phyloP scores from a whole-genome alignment of 192 early-diverging fungal species.

The Phlyctochytrium arcticum region DNA sequence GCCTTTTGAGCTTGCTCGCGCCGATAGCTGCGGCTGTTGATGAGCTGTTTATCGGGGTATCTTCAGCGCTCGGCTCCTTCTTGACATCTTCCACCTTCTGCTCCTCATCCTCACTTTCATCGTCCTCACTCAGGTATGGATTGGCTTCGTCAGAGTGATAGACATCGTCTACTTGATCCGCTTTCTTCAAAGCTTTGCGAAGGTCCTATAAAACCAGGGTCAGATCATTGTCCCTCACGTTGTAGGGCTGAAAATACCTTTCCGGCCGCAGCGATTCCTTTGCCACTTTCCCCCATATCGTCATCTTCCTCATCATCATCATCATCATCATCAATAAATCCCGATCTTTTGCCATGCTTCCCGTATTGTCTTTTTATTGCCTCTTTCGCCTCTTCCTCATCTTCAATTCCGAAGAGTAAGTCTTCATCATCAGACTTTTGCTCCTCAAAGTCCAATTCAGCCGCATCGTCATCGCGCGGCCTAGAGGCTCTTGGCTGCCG shows the following conservation, averaged over 20 bases:
- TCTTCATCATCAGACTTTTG: conserved; percentile 48
- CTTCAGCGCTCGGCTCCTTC: conserved; percentile 2
- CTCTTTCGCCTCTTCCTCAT: conserved; percentile 49
- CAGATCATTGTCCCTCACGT: not conserved
- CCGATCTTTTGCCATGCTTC: conserved; percentile 14
- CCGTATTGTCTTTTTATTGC: conserved; percentile 38
- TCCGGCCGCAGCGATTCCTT: not conserved
- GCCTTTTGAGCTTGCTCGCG: not conserved
- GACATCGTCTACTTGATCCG: conserved; percentile 15
- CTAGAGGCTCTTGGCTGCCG: not conserved
- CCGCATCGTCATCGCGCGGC: conserved; percentile 21
- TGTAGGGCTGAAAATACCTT: conserved; percentile 4
- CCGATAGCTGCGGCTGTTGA: too few species aligned
- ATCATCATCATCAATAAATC: conserved; percentile 32
- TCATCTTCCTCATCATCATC: conserved; percentile 24
- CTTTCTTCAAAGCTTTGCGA: conserved; percentile 29
- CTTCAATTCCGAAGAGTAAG: conserved; percentile 44
- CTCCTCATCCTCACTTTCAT: conserved; percentile 26
- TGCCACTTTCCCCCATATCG: conserved; percentile 1
- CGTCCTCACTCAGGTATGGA: conserved; percentile 30
- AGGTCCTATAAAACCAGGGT: conserved; percentile 23
- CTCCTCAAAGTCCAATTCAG: conserved; percentile 42
- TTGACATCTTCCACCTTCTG: conserved; percentile 4
- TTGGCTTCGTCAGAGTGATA: conserved; percentile 39
- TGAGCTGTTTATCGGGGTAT: too few species aligned